These are phyloP conservation scores for Alternaria infectoria DNA, from an alignment of 2,329 filamentous ascomycete species.

Conservation along the genomic window DNA sequence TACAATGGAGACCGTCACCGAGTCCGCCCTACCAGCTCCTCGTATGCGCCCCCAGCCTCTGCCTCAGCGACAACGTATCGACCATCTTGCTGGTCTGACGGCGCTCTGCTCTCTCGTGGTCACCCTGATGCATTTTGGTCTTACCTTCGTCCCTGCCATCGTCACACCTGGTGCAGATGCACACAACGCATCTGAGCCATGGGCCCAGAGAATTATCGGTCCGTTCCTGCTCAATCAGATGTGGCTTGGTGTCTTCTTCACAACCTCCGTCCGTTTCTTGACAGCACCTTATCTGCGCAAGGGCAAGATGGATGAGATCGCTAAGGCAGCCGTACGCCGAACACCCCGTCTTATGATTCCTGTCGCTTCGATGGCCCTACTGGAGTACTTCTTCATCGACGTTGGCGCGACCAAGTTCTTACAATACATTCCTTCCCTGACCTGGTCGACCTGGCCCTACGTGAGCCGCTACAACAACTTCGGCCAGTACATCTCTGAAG, in stretches of 20 bases:
- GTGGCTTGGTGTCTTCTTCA: slow-evolving; percentile 59
- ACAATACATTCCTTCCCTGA: slow-evolving; percentile 54
- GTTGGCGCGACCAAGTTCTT: slow-evolving; percentile 53
- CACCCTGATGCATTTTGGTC: slow-evolving; percentile 54
- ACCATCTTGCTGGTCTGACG: slow-evolving; percentile 56
- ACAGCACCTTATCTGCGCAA: slow-evolving; percentile 51
- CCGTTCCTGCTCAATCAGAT: slow-evolving; percentile 55
- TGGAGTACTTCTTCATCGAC: slow-evolving; percentile 58
- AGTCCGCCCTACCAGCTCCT: slow-evolving; percentile 37
- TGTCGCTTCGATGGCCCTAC: slow-evolving; percentile 50
- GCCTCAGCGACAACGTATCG: slow-evolving; percentile 45
- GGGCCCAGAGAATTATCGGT: slow-evolving; percentile 51
- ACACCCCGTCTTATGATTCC: slow-evolving; percentile 57
- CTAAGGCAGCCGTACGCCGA: slow-evolving; percentile 53
- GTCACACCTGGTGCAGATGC: slow-evolving; percentile 45
- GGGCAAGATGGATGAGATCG: slow-evolving; percentile 52
- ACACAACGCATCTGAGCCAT: slow-evolving; percentile 51
- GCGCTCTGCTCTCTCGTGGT: slow-evolving; percentile 54
- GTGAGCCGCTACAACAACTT: slow-evolving; percentile 50
- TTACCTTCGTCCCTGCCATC: slow-evolving; percentile 50
- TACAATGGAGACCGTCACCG: slow-evolving; percentile 37
- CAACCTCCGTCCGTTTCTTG: slow-evolving; percentile 56
- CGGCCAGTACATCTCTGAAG: slow-evolving; percentile 52
- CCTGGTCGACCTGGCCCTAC: slow-evolving; percentile 58
- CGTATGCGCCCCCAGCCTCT: slow-evolving; percentile 37